Evolutionary conservation across 2,329 filamentous ascomycete genomes (phyloP).

Genomic region (Colletotrichum sp.): DNA sequence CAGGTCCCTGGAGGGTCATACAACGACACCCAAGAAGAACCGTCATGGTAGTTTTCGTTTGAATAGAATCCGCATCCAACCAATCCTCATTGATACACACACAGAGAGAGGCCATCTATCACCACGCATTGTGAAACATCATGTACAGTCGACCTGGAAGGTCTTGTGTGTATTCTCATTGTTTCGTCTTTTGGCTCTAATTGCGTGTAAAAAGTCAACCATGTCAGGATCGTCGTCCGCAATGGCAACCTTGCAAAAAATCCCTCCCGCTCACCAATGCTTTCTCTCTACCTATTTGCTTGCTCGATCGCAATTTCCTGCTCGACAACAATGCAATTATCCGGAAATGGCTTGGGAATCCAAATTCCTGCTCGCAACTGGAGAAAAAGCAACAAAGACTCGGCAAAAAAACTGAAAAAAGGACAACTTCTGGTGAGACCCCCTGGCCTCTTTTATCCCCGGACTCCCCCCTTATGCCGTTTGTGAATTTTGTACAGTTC

Average conservation of each 20-base stretch:
- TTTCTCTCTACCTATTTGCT: background rate
- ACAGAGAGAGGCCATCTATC: background rate
- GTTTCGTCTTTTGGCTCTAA: constrained; percentile 1
- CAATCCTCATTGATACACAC: background rate
- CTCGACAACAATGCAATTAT: constrained; percentile 18
- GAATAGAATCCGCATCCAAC: constrained; percentile 7
- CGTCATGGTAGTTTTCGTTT: background rate
- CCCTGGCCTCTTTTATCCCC: constrained; percentile 11
- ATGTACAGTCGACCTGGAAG: background rate
- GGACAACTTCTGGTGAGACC: constrained; percentile 9
- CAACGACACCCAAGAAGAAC: background rate
- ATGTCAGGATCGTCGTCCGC: background rate
- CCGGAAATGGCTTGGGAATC: constrained; percentile 15
- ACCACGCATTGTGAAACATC: background rate
- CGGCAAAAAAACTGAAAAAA: background rate
- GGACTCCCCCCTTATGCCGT: constrained; percentile 16
- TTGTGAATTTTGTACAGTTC: constrained; percentile 18
- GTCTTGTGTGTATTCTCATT: background rate
- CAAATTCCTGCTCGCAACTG: constrained; percentile 13
- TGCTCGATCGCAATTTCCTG: constrained; percentile 7
- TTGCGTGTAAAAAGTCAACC: background rate
- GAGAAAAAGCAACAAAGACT: background rate
- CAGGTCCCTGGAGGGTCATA: background rate
- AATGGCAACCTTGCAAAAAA: background rate
- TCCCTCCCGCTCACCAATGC: background rate